Percentiles rank a stretch among this genome's conserved stretches.
Evolutionary conservation across 2,329 filamentous ascomycete species (phyloP).

Genomic region (Clonostachys sp.): DNA sequence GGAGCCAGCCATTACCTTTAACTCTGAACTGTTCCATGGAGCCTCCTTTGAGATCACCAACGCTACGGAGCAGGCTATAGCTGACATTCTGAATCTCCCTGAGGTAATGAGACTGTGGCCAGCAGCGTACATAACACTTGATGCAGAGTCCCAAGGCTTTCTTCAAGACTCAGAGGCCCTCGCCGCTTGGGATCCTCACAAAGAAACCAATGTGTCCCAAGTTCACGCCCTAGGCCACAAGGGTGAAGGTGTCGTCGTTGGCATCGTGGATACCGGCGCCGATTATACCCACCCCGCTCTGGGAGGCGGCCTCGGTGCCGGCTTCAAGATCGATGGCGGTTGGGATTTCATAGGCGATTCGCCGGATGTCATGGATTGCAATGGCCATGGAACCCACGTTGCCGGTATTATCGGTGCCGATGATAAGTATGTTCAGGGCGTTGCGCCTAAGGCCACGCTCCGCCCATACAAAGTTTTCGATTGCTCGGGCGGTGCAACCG

Average conservation of each 20-base stretch:
- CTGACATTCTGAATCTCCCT: no score
- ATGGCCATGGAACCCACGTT: slow-evolving; percentile 58
- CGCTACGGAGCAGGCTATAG: no score
- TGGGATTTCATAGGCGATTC: slow-evolving; percentile 9
- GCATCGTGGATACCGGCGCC: slow-evolving; percentile 14
- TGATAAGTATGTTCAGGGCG: slow-evolving; percentile 40
- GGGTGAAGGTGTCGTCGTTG: slow-evolving; percentile 13
- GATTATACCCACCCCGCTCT: slow-evolving; percentile 12
- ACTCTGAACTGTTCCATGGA: no score
- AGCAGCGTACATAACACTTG: no score
- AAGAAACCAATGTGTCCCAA: slow-evolving; percentile 12
- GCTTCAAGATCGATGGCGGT: slow-evolving; percentile 10
- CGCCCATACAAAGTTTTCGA: slow-evolving; percentile 55
- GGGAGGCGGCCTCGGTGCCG: slow-evolving; percentile 10
- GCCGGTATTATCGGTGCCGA: slow-evolving; percentile 56
- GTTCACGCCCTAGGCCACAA: slow-evolving; percentile 11
- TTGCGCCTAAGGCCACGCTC: slow-evolving; percentile 49
- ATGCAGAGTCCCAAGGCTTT: no score
- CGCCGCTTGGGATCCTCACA: neutral
- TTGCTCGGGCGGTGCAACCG: slow-evolving; percentile 41
- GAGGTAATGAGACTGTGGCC: no score
- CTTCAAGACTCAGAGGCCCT: no score
- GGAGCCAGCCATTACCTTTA: no score
- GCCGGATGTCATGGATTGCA: slow-evolving; percentile 8
- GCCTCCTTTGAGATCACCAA: no score